phyloP scores from a whole-genome alignment of 2,329 filamentous ascomycete species.

The Trichophyton schoenleinii region DNA sequence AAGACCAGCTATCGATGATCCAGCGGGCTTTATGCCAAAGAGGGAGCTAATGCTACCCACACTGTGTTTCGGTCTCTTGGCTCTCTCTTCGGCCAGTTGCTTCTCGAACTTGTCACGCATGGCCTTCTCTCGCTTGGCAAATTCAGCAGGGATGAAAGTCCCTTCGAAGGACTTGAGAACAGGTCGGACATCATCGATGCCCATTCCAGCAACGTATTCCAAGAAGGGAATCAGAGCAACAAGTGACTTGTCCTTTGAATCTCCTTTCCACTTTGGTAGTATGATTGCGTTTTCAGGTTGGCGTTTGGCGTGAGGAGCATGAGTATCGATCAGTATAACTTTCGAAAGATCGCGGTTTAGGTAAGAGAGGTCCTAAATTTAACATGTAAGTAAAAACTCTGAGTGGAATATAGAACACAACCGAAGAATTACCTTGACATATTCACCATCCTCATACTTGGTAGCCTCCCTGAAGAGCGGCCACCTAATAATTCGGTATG shows the following conservation, averaged over 20 bases:
- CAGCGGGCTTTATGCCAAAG: conserved; percentile 63
- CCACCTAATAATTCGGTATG: conserved; percentile 90
- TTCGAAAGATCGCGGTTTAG: conserved; percentile 93
- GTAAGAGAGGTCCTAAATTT: conserved; percentile 74
- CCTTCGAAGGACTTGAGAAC: conserved; percentile 81
- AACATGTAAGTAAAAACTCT: conserved; percentile 11
- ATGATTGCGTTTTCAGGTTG: conserved; percentile 97
- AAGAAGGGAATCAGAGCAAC: conserved; percentile 89
- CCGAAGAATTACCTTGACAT: conserved; percentile 62
- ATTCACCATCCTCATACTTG: conserved; percentile 87
- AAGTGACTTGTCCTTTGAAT: conserved; percentile 70
- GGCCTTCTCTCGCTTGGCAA: conserved; percentile 73
- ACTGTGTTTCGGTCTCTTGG: conserved; percentile 47
- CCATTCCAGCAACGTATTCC: conserved; percentile 92
- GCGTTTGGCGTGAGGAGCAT: conserved; percentile 64
- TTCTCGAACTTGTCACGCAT: conserved; percentile 76
- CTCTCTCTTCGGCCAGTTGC: conserved; percentile 56
- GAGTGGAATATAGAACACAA: not conserved
- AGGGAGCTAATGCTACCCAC: conserved; percentile 57
- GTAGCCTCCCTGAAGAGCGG: conserved; percentile 93
- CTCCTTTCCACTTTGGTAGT: conserved; percentile 77
- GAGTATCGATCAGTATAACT: conserved; percentile 86
- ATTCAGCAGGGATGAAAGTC: conserved; percentile 79
- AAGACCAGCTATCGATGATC: conserved; percentile 45
- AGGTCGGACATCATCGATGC: conserved; percentile 72